Evolutionary conservation across 345 rosid species (phyloP).

Genomic region (Camelina neglecta): DNA sequence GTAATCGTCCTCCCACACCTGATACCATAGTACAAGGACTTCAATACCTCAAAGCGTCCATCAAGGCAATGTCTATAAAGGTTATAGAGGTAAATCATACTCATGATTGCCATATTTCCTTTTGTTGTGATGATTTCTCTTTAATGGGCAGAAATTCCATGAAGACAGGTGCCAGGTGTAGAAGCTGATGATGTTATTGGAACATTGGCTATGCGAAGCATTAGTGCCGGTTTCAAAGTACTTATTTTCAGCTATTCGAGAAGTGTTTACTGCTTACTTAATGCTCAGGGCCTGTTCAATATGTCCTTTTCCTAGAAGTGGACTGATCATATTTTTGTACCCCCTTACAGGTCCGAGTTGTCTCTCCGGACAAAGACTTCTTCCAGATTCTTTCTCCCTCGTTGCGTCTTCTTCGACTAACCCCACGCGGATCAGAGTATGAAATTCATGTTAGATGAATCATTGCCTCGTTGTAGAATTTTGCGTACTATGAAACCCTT

Average conservation of each 20-base stretch:
- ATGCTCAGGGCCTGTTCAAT: neutral
- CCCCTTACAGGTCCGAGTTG: conserved; percentile 79
- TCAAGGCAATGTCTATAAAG: conserved; percentile 92
- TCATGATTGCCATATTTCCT: conserved; percentile 15
- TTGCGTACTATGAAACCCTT: neutral
- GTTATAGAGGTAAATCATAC: conserved; percentile 81
- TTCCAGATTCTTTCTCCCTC: conserved; percentile 96
- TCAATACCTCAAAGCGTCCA: conserved; percentile 93
- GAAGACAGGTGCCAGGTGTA: conserved; percentile 88
- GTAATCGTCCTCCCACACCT: conserved; percentile 94
- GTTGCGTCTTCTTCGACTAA: conserved; percentile 86
- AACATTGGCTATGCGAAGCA: conserved; percentile 85
- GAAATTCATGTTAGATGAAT: conserved; percentile 23
- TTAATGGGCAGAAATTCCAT: conserved; percentile 38
- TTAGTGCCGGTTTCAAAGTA: conserved; percentile 84
- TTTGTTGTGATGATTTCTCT: conserved; percentile 31
- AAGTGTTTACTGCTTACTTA: conserved; percentile 24
- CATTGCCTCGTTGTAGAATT: neutral
- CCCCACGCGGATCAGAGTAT: conserved; percentile 90
- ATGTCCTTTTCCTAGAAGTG: conserved; percentile 1
- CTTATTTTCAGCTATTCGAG: conserved; percentile 17
- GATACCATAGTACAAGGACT: conserved; percentile 95
- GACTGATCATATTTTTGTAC: conserved; percentile 14
- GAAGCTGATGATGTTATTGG: conserved; percentile 99
- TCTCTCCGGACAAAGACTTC: conserved; percentile 98